These are phyloP conservation scores for Coemansia sp. DNA, from an alignment of 192 early-diverging fungal species.

Conservation along the genomic window DNA sequence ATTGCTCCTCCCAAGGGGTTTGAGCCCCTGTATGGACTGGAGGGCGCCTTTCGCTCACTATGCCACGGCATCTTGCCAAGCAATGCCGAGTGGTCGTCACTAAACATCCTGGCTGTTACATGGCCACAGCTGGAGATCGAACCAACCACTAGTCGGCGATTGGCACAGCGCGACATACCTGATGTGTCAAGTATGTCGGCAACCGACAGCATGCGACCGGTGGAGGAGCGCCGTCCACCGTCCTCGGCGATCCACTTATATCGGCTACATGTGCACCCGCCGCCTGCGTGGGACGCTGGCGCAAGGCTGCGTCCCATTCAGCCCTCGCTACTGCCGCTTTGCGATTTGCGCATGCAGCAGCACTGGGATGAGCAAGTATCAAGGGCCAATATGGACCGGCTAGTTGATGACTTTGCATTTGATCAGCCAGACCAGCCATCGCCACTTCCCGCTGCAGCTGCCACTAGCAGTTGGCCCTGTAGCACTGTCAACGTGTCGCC, in stretches of 20 bases:
- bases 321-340: constrained; percentile 51
- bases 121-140: constrained; percentile 49
- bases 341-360: constrained; percentile 49
- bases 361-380: constrained; percentile 45
- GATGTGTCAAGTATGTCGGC: constrained; percentile 42
- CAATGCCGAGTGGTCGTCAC: constrained; percentile 53
- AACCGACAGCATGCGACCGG: constrained; percentile 28
- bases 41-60: constrained; percentile 42
- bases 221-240: constrained; percentile 34
- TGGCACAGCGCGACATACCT: constrained; percentile 43
- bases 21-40: constrained; percentile 32
- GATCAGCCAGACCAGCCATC: constrained; percentile 7
- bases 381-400: constrained; percentile 32
- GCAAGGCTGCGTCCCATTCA: constrained; percentile 22
- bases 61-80: constrained; percentile 43
- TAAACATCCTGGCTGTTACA: constrained; percentile 47
- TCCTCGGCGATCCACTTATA: constrained; percentile 48
- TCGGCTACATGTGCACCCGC: constrained; percentile 45
- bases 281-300: constrained; percentile 34
- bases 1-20: constrained; percentile 29
- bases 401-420: constrained; percentile 18
- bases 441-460: not conserved
- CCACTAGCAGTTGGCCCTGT: constrained; percentile 14
- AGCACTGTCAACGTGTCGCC: constrained; percentile 39
- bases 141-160: constrained; percentile 21